Evolutionary conservation across 345 rosid species (phyloP), one percentile per base, ranked within the genome.

Genomic region (Raphanus sativus): DNA sequence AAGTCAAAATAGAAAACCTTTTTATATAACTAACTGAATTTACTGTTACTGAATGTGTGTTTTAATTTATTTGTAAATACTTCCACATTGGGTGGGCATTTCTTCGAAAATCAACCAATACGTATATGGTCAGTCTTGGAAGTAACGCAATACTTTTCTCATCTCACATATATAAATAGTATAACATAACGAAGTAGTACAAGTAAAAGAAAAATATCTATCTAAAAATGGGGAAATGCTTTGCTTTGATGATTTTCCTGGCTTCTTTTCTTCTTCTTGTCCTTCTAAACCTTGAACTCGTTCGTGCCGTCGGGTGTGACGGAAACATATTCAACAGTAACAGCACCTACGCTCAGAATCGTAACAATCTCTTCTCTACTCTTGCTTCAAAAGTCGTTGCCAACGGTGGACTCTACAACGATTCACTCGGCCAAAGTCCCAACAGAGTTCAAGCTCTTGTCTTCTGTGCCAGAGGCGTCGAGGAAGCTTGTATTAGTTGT

Each of bases 211-310:
- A 7, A 54, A 16, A 6, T 10, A 8, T 56, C 4, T 24, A 10
- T 56, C 24, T 12, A 24, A 11, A 58, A 34, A 75, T 68, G 79
- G 62, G 38, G 7, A 60, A 30, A n/a, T n/a, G 16, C 5, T 34
- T 3, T 61, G 12, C 36, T 61, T 68, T 50, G 79, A 76, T 48
- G 28, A 48, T 68, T 17, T 45, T 76, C 16, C 29, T 76, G 4
- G 28, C 9, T 48, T 76, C 54, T 76, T 48, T 52, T 68, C 69
- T 76, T 76, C 29, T 76, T 68, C 40, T 61, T 61, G 9, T 61
- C 62, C 12, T 61, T 61, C 29, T 5, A 30, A 61, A 6, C 1
- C 13, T 76, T 5, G 8, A 76, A 13, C 29, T 67, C 2, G 65
- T 30, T 58, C 28, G 40, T 21, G 45, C 78, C 2, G 21, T 2